Base-by-base conservation (phyloP, 345 rosid species). In the Populus deltoides region DNA sequence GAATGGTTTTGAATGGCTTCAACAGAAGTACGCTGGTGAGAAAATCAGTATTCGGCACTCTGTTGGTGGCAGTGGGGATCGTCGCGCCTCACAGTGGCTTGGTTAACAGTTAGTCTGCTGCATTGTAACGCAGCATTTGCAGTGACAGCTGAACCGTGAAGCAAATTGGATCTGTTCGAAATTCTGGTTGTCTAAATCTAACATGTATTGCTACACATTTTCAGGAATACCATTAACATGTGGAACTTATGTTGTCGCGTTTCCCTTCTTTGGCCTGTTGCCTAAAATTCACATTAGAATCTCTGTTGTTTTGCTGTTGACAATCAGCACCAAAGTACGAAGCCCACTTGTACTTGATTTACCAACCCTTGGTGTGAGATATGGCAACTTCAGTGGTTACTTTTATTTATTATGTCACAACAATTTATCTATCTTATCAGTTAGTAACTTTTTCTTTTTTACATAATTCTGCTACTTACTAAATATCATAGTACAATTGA, bases 41-140 rank as follows among this genome's bases (percentile, higher is more conserved):
- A 92, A 88, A 78, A 96, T 96, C 81, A 96, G 97, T 84, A 91
- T 96, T 70, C 87, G 98, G 65, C 89, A 73, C 79, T 84, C 98
- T 36, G 98, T 96, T 72, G 98, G 99, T 59, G 90, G 89, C 11
- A 87, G 88, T 59, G 98, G 99, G 27, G 97, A 93, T 38, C 97
- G 98, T 27, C 92, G 88, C 6, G 90, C 95, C 51, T 86, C 91
- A 62, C 99, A 96, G 83, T 96, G 99, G 98, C 98, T 96, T 43
- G 97, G 99, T 82, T 96, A 75, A 79, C 20, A 13, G 16, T 25
- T 72, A 49, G n/a, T 33, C n/a, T 63, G 20, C 73, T 39, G 38
- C 39, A 24, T 77, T 36, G 43, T 53, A 65, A 8, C 53, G 11
- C 66, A 15, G 66, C 71, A 66, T 16, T 53, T 12, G 27, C 35